Base-by-base conservation (phyloP, 345 rosid genomes). In the Rhodomyrtus tomentosa region DNA sequence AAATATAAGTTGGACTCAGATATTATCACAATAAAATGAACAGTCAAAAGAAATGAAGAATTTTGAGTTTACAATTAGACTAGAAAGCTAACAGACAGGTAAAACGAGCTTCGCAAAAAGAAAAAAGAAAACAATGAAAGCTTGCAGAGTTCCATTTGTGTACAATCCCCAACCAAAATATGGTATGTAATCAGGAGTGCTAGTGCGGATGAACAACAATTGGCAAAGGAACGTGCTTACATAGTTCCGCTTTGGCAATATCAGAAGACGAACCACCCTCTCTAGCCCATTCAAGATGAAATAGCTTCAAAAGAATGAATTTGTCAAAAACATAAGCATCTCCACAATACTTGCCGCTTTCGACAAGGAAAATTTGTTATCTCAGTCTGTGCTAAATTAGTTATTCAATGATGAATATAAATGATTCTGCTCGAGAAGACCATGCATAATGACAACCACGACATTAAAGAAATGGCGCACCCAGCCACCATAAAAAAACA, bases 251-350 rank as follows among this genome's bases (percentile, higher is more conserved):
- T 97, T 97, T 16, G 96, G 98, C 90, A 95, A 86, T 89, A 97
- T 94, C 82, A 97, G 88, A 87, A 91, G 88, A 82, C 98, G 96
- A 82, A 92, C 95, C 87, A 97, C 98, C 87, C 98, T 93, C 91
- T 97, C 99, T 20, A 97, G 94, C 85, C 99, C 99, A 86, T 97
- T 95, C 90, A 97, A 86, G 84, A 97, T 86, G 89, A 95, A 95
- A 88, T 94, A 97, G 76, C 99, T 97, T 84, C 85, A 82, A 80
- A 80, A 18, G 50, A 76, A 83, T 29, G 12, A 48, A 54, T 21
- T 82, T 25, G 85, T 45, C 48, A 84, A 52, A 27, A 15, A 38
- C 29, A 81, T 32, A 40, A 54, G 80, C 81, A 48, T 79, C 74
- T 82, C 24, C 7, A 49, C 72, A 38, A 54, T 59, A 82, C 15